Conservation (phyloP, 495 filamentous ascomycete species). For the Lentithecium fluviatile region DNA sequence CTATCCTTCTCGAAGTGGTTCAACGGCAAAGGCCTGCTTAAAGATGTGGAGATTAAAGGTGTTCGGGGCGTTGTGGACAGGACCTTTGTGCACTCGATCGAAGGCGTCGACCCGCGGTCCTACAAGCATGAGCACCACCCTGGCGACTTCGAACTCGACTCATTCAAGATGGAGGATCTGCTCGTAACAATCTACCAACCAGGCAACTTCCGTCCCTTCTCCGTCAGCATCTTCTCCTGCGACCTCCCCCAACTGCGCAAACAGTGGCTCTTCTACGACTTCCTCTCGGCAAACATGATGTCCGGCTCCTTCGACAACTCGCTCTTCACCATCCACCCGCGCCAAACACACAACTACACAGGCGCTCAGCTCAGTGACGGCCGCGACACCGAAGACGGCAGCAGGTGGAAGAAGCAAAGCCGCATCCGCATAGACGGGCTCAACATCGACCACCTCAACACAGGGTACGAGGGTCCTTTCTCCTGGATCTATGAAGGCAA, state of each 20-base stretch:
- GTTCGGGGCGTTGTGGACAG: constrained; percentile 95
- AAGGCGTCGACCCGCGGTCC: constrained; percentile 75
- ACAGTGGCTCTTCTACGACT: constrained; percentile 97
- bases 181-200: constrained; percentile 92
- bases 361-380: constrained; percentile 57
- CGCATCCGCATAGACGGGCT: constrained; percentile 87
- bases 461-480: constrained; percentile 89
- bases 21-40: constrained; percentile 88
- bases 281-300: constrained; percentile 91
- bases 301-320: constrained; percentile 94
- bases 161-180: constrained; percentile 92
- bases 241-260: constrained; percentile 90
- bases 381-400: constrained; percentile 51
- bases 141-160: constrained; percentile 94
- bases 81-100: constrained; percentile 70
- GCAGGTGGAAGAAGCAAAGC: constrained; percentile 87
- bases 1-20: constrained; percentile 98
- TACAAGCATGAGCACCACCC: constrained; percentile 84
- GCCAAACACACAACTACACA: constrained; percentile 73
- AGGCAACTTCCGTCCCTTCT: constrained; percentile 83
- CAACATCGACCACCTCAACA: constrained; percentile 93
- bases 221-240: constrained; percentile 91
- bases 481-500: constrained; percentile 96
- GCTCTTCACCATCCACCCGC: constrained; percentile 93
- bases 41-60: constrained; percentile 89